Conservation (phyloP, 2,329 filamentous ascomycete species). For the Botrytis elliptica region DNA sequence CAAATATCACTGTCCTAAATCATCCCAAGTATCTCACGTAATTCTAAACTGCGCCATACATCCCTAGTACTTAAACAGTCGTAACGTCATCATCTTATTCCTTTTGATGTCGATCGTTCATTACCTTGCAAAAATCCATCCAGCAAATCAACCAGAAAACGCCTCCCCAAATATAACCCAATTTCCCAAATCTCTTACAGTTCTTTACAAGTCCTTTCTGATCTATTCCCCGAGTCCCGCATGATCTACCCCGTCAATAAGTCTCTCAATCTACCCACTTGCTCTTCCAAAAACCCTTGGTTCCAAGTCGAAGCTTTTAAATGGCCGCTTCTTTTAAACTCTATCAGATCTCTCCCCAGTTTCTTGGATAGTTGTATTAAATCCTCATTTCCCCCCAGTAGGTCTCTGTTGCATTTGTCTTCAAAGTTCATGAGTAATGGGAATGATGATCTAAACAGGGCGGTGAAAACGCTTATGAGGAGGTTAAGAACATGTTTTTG, state of each 20-base stretch:
- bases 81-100: background rate
- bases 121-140: no score
- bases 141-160: background rate
- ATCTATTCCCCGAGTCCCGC: no score
- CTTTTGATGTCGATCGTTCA: background rate
- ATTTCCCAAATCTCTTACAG: background rate
- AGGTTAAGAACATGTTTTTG: conserved; percentile 31
- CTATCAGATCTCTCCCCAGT: conserved; percentile 31
- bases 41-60: background rate
- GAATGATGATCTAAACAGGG: conserved; percentile 32
- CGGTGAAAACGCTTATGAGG: conserved; percentile 32
- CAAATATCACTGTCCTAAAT: background rate
- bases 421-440: conserved; percentile 33
- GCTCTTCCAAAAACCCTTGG: conserved; percentile 4
- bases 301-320: conserved; percentile 6
- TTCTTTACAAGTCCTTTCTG: background rate
- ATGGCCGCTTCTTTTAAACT: conserved; percentile 29
- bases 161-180: background rate
- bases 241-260: background rate
- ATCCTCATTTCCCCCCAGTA: conserved; percentile 29
- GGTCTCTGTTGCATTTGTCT: conserved; percentile 29
- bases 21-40: background rate
- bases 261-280: conserved; percentile 14
- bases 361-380: conserved; percentile 28
- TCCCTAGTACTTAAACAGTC: background rate